Evolutionary conservation across 2,329 filamentous ascomycete genomes (phyloP).

Genomic region (Exophiala sp.): DNA sequence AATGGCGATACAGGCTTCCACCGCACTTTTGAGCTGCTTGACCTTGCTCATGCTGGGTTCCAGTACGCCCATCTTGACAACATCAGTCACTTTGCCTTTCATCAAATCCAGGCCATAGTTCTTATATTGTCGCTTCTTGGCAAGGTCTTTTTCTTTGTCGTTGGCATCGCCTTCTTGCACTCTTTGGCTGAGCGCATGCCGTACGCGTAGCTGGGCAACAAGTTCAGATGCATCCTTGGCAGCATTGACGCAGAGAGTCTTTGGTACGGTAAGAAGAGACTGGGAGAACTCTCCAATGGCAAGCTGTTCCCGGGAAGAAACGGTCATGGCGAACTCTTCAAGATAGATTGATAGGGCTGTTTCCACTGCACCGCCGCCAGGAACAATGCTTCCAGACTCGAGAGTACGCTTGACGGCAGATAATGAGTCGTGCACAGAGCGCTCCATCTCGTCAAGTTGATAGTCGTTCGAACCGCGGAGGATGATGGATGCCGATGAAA

Average conservation of each 20-base stretch:
- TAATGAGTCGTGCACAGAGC: constrained; percentile 93
- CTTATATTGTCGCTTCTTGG: constrained; percentile 95
- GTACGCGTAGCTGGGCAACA: constrained; percentile 88
- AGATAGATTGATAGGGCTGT: constrained; percentile 99
- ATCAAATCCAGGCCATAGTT: constrained; percentile 94
- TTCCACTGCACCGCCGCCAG: constrained; percentile 93
- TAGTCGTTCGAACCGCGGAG: constrained; percentile 94
- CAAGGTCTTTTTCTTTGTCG: constrained; percentile 82
- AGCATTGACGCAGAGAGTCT: constrained; percentile 94
- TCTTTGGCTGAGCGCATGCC: constrained; percentile 90
- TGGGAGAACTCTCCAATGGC: constrained; percentile 97
- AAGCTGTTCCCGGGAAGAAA: constrained; percentile 93
- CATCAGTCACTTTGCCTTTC: constrained; percentile 86
- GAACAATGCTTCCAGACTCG: constrained; percentile 94
- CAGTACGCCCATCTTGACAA: constrained; percentile 89
- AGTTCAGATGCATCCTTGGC: constrained; percentile 95
- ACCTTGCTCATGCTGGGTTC: constrained; percentile 99
- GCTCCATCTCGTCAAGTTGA: constrained; percentile 98
- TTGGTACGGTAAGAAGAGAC: constrained; percentile 88
- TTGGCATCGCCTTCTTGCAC: constrained; percentile 73
- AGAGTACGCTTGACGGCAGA: constrained; percentile 96
- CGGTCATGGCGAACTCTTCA: constrained; percentile 96
- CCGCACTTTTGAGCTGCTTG: constrained; percentile 94
- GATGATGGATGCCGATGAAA: constrained; percentile 92
- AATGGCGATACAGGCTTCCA: constrained; percentile 97